Percentiles rank a stretch among this genome's conserved stretches.
These are phyloP conservation scores for Aspergillus phoenicis DNA, from an alignment of 2,329 filamentous ascomycete species.

Conservation along the genomic window DNA sequence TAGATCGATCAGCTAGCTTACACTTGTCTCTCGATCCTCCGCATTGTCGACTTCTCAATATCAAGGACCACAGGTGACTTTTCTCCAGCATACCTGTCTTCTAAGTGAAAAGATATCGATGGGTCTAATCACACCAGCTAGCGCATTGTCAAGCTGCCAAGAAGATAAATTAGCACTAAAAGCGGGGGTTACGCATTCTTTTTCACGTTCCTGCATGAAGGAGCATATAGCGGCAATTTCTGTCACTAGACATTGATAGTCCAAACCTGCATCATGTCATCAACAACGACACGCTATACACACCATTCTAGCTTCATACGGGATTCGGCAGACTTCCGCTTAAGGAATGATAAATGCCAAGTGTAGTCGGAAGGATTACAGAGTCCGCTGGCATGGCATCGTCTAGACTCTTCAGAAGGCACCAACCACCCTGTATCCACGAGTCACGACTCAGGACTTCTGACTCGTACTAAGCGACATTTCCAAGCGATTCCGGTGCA, in stretches of 20 bases:
- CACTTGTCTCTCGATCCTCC: not conserved
- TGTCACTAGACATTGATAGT: not conserved
- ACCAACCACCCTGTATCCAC: not conserved
- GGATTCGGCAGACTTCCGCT: not conserved
- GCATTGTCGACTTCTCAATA: not conserved
- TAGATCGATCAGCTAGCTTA: not conserved
- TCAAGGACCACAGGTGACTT: not conserved
- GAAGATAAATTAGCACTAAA: conserved; percentile 17
- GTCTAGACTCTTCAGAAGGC: not conserved
- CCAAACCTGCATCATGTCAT: not conserved
- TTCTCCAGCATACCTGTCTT: not conserved
- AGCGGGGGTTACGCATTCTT: conserved; percentile 17
- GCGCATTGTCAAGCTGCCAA: conserved; percentile 13
- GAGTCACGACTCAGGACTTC: not conserved
- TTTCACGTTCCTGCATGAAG: conserved; percentile 2
- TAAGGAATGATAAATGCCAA: not conserved
- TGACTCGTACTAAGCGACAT: conserved; percentile 2
- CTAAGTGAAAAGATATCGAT: no score
- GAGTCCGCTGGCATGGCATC: not conserved
- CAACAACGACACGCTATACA: not conserved
- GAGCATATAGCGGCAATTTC: not conserved
- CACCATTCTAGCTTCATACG: not conserved
- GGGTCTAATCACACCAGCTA: not conserved
- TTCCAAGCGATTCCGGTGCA: not conserved
- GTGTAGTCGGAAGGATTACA: not conserved